Evolutionary conservation across 2,329 filamentous ascomycete genomes (phyloP), one percentile per base, ranked within the genome.

Genomic region (Verticillium nubilum): DNA sequence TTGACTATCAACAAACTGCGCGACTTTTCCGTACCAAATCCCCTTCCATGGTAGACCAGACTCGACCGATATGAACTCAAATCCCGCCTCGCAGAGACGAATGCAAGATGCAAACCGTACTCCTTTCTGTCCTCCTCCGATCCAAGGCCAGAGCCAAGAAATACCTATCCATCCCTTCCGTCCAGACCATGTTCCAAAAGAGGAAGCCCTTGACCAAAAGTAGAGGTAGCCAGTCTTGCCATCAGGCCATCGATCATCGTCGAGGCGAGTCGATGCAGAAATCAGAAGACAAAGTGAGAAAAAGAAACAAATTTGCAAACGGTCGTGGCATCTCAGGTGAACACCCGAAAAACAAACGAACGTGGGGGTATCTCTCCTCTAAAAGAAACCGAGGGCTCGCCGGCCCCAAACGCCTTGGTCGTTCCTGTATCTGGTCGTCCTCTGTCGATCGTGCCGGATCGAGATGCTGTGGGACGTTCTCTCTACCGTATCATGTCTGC

Each of bases 251-350:
- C 19, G 42, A 50, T 12, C 42, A 50, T 23, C 19, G n/a, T 29
- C 52, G 29, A 15, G 52, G n/a, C 27, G 19, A 29, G n/a, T 33
- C 25, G 12, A 52, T 17, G 53, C 62, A 60, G 60, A 60, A 56
- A 60, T 63, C 54, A 55, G 60, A 58, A 57, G 27, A 17, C 59
- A 62, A 63, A 15, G 57, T 64, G 58, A 63, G 47, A 31, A 58
- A 53, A 47, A 37, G 37, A 42, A 60, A 54, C 33, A 59, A 56
- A 35, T 60, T 54, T 59, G 62, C 28, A 23, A 54, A 54, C 52
- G 28, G 23, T 19, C n/a, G 52, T 35, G 28, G 52, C 33, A 54
- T 54, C 52, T 33, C 28, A 12, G 4, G 19, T n/a, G 19, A 13
- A 50, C 7, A 23, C 9, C 29, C 42, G n/a, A 25, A 50, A 15